phyloP scores from a whole-genome alignment of 257 asterid genomes.

The Nicotiana tabacum region DNA sequence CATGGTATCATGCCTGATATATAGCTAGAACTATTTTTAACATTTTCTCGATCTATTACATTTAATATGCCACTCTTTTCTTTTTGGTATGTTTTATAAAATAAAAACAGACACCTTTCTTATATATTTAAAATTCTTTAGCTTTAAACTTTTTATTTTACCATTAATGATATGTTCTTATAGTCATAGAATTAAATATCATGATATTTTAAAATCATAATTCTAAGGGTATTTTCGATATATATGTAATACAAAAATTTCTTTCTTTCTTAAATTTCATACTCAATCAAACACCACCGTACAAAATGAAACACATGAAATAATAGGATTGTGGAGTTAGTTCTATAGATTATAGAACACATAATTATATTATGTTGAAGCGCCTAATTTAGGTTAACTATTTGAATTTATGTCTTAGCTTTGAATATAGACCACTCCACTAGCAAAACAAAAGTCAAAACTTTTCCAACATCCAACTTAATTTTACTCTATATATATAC shows the following conservation, averaged over 20 bases:
- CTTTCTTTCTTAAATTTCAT: not conserved
- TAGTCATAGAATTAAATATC: not conserved
- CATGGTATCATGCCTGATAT: too few relatives aligned
- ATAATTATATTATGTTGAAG: not conserved
- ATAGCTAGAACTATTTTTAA: too few relatives aligned
- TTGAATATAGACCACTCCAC: constrained; percentile 25
- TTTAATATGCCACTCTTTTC: too few relatives aligned
- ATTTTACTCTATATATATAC: constrained; percentile 4
- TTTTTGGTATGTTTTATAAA: too few relatives aligned
- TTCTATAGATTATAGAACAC: too few relatives aligned
- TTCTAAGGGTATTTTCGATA: too few relatives aligned
- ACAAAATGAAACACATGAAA: too few relatives aligned
- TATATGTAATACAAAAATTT: too few relatives aligned
- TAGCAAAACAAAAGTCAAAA: not conserved
- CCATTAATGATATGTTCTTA: not conserved
- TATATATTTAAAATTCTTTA: not conserved
- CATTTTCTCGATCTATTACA: not conserved
- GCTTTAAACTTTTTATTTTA: not conserved
- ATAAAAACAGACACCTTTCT: too few relatives aligned
- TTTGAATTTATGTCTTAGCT: not conserved
- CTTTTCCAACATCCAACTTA: not conserved
- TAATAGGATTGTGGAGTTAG: too few relatives aligned
- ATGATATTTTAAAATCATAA: too few relatives aligned
- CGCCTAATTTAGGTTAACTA: constrained; percentile 26
- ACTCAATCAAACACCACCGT: too few relatives aligned